A percentile compares a stretch with the other conserved stretches of the same genome.
Evolutionary conservation across 352 stramenopile genomes (phyloP).

Genomic region (Phytopythium oedochilum): DNA sequence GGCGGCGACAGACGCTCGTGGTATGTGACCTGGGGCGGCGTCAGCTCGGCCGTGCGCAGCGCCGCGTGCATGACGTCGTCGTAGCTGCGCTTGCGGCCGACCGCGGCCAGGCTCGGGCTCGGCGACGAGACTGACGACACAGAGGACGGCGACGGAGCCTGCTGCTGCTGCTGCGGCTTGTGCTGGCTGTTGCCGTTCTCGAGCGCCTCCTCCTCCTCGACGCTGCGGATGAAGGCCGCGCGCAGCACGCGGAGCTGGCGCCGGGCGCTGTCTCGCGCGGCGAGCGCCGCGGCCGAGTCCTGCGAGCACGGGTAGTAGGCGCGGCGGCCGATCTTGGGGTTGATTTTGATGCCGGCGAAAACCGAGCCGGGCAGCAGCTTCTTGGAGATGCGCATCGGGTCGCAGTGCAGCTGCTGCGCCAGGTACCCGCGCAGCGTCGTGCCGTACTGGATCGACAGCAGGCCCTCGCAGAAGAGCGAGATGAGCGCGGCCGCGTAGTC

Average conservation of each 20-base stretch:
- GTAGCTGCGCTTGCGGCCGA: constrained; percentile 34
- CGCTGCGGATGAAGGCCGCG: constrained; percentile 44
- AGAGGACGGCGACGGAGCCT: neutral
- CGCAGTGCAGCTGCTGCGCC: constrained; percentile 69
- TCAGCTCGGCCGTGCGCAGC: constrained; percentile 16
- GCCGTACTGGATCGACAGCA: constrained; percentile 66
- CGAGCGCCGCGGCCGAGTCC: constrained; percentile 34
- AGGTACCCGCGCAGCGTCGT: constrained; percentile 74
- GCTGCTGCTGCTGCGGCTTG: constrained; percentile 2
- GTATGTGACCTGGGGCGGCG: constrained; percentile 28
- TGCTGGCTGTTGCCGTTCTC: constrained; percentile 4
- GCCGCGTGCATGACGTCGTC: constrained; percentile 30
- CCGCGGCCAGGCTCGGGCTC: constrained; percentile 6
- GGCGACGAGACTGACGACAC: constrained; percentile 1
- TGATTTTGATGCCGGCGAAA: constrained; percentile 65
- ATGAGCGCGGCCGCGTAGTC: constrained; percentile 63
- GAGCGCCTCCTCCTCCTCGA: constrained; percentile 45
- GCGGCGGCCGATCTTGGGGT: constrained; percentile 64
- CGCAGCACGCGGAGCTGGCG: constrained; percentile 36
- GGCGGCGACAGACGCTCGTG: constrained; percentile 18
- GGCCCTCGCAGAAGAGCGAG: constrained; percentile 58
- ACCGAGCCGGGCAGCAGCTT: constrained; percentile 61
- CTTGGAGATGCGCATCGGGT: constrained; percentile 81
- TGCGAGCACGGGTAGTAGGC: constrained; percentile 61
- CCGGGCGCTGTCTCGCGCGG: constrained; percentile 33